Conservation (phyloP, 2,329 filamentous ascomycete genomes). For the Trichoderma aggressivum region DNA sequence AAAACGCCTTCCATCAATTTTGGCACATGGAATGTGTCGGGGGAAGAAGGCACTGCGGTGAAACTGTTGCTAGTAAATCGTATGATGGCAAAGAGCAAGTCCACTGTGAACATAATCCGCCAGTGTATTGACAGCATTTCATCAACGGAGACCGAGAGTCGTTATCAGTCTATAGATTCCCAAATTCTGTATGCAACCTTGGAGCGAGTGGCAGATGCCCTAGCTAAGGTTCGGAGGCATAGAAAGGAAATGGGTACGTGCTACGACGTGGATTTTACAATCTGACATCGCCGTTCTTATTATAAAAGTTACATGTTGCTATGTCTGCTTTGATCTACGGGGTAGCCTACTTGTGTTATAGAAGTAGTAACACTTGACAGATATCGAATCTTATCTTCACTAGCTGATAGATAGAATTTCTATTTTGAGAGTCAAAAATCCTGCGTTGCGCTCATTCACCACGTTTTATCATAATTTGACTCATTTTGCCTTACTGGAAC, state of each 20-base stretch:
- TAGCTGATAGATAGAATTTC: background rate
- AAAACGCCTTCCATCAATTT: background rate
- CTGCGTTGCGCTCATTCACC: background rate
- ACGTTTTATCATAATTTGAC: background rate
- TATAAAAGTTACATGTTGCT: background rate
- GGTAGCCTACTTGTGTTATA: background rate
- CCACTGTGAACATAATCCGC: background rate
- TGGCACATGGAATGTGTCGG: background rate
- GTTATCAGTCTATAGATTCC: background rate
- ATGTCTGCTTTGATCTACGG: background rate
- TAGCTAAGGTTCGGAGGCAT: background rate
- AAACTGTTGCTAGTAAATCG: background rate
- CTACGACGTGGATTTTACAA: background rate
- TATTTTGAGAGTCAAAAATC: background rate
- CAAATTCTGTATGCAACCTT: background rate
- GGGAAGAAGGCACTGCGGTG: background rate
- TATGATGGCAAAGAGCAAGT: background rate
- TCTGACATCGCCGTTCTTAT: background rate
- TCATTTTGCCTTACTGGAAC: background rate
- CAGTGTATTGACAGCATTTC: background rate
- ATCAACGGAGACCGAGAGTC: background rate
- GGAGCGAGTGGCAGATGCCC: background rate
- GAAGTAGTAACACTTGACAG: background rate
- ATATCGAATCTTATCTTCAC: background rate
- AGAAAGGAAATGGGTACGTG: background rate